A percentile compares a stretch with the other conserved stretches of the same genome.
Conservation (phyloP, 2,329 filamentous ascomycete species). For the Fusarium sp. region DNA sequence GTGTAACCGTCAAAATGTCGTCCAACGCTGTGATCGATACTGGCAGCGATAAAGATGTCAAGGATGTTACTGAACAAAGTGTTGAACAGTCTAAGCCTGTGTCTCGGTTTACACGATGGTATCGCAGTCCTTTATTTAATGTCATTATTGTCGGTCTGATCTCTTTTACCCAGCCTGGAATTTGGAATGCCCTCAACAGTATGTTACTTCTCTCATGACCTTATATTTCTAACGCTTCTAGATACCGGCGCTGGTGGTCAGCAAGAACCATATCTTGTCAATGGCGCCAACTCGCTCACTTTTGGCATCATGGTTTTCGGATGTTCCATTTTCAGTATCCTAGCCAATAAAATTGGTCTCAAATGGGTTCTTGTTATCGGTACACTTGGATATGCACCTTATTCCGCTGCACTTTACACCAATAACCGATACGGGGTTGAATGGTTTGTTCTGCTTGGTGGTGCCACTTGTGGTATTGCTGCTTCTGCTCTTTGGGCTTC, state of each 20-base stretch:
- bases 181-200: slow-evolving; percentile 69
- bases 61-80: slow-evolving; percentile 26
- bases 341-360: slow-evolving; percentile 63
- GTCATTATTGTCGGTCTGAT: slow-evolving; percentile 65
- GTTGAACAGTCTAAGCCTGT: slow-evolving; percentile 34
- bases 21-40: slow-evolving; percentile 20
- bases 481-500: slow-evolving; percentile 65
- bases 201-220: not conserved
- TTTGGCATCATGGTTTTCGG: slow-evolving; percentile 60
- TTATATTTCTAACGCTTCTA: not conserved
- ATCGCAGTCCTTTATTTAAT: slow-evolving; percentile 59
- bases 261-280: slow-evolving; percentile 61
- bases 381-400: slow-evolving; percentile 62
- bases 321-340: slow-evolving; percentile 56
- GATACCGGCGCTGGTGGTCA: slow-evolving; percentile 65
- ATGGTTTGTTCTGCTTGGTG: slow-evolving; percentile 65
- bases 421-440: slow-evolving; percentile 65
- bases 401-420: slow-evolving; percentile 61
- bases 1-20: slow-evolving; percentile 26
- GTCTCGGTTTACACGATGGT: slow-evolving; percentile 42
- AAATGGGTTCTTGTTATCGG: slow-evolving; percentile 60
- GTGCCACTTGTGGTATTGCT: slow-evolving; percentile 62
- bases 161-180: slow-evolving; percentile 63
- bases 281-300: slow-evolving; percentile 45
- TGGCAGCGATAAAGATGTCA: slow-evolving; percentile 32